Conservation (phyloP, 345 rosid genomes). For the Geranium rotundifolium region DNA sequence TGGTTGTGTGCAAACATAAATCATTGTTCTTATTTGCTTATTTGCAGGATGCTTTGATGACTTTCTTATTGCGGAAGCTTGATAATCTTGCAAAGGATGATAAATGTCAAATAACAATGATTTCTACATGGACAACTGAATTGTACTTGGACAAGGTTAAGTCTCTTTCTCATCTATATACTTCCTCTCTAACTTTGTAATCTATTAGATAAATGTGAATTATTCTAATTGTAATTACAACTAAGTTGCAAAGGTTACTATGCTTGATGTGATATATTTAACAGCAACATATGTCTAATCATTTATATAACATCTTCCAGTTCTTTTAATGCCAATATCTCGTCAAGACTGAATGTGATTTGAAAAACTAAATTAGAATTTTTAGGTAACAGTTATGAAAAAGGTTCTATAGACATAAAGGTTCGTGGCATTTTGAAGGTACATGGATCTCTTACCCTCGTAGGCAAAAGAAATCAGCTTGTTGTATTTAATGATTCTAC, state of each 20-base stretch:
- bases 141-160: constrained; percentile 94
- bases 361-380: neutral
- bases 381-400: neutral
- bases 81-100: constrained; percentile 89
- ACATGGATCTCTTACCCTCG: neutral
- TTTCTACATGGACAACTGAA: constrained; percentile 98
- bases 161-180: constrained; percentile 14
- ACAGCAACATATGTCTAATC: neutral
- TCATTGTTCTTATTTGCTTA: constrained; percentile 5
- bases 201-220: neutral
- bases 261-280: neutral
- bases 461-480: neutral
- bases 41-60: constrained; percentile 94
- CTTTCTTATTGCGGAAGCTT: constrained; percentile 86
- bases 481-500: neutral
- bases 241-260: neutral
- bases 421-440: too few species aligned
- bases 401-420: neutral
- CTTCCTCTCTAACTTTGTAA: neutral
- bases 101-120: constrained; percentile 95
- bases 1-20: too few species aligned
- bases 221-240: neutral
- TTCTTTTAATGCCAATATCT: neutral
- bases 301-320: neutral
- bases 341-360: neutral